A percentile compares a stretch with the other conserved stretches of the same genome.
Evolutionary conservation across 2,329 filamentous ascomycete genomes (phyloP).

Genomic region (Elsinoe fawcettii): DNA sequence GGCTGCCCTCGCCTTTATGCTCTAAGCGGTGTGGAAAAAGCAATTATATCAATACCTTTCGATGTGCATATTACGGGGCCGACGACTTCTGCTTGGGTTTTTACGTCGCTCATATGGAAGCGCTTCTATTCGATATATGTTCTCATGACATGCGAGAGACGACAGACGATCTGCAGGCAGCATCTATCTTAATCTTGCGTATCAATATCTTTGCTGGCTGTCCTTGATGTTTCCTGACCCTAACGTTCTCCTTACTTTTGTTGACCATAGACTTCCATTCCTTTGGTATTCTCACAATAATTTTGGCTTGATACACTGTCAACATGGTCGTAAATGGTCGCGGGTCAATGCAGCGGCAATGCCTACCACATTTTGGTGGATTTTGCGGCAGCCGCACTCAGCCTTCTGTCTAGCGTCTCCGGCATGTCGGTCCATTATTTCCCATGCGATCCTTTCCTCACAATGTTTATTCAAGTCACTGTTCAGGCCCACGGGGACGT

Average conservation of each 20-base stretch:
- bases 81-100: background rate
- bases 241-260: too few species aligned
- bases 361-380: background rate
- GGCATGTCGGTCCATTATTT: background rate
- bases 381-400: background rate
- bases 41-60: background rate
- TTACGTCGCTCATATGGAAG: slow-evolving; percentile 2
- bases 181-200: background rate
- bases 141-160: slow-evolving; percentile 5
- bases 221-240: background rate
- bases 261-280: too few species aligned
- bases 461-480: too few species aligned
- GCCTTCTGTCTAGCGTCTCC: background rate
- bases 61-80: background rate
- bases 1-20: background rate
- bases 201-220: background rate
- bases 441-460: too few species aligned
- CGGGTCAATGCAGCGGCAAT: background rate
- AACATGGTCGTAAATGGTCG: too few species aligned
- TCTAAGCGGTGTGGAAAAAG: background rate
- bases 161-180: slow-evolving; percentile 8
- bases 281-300: too few species aligned
- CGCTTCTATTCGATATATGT: slow-evolving; percentile 3
- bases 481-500: background rate
- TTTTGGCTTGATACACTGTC: too few species aligned